Evolutionary conservation across 208 protist species (phyloP), one percentile per base, ranked within the genome.

Genomic region (Leishmania gerbilli): DNA sequence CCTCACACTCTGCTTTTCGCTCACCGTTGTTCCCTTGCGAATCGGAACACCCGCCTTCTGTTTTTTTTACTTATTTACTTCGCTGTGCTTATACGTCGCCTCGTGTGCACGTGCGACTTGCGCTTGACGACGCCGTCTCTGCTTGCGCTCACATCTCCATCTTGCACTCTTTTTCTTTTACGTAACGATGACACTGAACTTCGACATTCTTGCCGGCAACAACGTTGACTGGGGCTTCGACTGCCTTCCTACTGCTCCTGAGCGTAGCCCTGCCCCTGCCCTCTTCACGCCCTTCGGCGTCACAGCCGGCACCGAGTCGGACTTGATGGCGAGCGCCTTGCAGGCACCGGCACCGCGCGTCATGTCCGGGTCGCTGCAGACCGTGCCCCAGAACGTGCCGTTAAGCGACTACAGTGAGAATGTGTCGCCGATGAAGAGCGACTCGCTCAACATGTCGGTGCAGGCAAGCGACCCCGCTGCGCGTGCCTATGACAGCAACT

Each of bases 401-500:
- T 31, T 27, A 42, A 72, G 24, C 40, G 82, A 85, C 51, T 75
- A 56, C 42, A 65, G 69, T 34, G 82, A 82, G 56, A 85, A 85
- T 68, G 51, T 82, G 69, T 82, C 82, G 45, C 74, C 82, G 27
- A 81, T 85, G 82, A 78, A 79, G 72, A 85, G 82, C 62, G 82
- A 82, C 31, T 75, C 82, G 47, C 65, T 85, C 21, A 67, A 21
- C 74, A 67, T 71, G 79, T 42, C 77, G 3, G 47, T 77, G 71
- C 80, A 60, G 78, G 75, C 78, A 45, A 83, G 84, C 56, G 79
- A 82, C 60, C 58, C 79, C 1, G 76, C 76, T 24, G 76, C 71
- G 34, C 79, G 79, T 3, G 76, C 76, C 62, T 80, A 78, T 37
- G 89, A 88, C 74, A 91, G 87, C 81, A 96, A 96, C 89, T 34